A percentile compares a stretch with the other conserved stretches of the same genome.
phyloP scores from a whole-genome alignment of 148 eudicot species.

The Amaranthus cruentus region DNA sequence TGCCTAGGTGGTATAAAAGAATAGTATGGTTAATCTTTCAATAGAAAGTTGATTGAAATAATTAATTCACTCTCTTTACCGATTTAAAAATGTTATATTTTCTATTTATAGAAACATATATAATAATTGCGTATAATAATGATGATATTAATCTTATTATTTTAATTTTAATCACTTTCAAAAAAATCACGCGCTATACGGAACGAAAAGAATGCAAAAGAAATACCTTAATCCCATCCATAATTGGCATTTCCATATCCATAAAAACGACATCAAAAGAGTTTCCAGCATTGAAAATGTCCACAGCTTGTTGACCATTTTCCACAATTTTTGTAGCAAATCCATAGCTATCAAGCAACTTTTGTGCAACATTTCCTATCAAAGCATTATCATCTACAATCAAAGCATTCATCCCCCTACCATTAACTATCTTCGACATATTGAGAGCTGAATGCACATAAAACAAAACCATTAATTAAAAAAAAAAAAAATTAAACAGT shows the following conservation, averaged over 20 bases:
- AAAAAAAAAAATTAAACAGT: not conserved
- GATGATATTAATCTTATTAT: too few species aligned
- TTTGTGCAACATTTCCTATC: slow-evolving; percentile 3
- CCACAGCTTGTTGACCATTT: slow-evolving; percentile 26
- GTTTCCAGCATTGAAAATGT: slow-evolving; percentile 12
- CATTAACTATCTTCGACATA: not conserved
- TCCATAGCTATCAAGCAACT: not conserved
- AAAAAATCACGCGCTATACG: too few species aligned
- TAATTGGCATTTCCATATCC: slow-evolving; percentile 31
- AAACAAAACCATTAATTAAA: not conserved
- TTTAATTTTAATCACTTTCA: too few species aligned
- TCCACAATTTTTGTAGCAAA: slow-evolving; percentile 13
- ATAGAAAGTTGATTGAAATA: too few species aligned
- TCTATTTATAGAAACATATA: too few species aligned
- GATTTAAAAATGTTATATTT: too few species aligned
- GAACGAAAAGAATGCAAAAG: not conserved
- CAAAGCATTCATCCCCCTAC: slow-evolving; percentile 9
- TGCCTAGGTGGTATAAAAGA: too few species aligned
- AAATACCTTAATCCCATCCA: slow-evolving; percentile 30
- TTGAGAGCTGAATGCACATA: not conserved
- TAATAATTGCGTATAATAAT: too few species aligned
- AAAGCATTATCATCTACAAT: slow-evolving; percentile 20
- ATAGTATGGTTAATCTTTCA: too few species aligned
- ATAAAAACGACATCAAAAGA: slow-evolving; percentile 23
- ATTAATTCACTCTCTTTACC: too few species aligned